Evolutionary conservation across 2,329 filamentous ascomycete genomes (phyloP).

Genomic region (Fusarium sp.): DNA sequence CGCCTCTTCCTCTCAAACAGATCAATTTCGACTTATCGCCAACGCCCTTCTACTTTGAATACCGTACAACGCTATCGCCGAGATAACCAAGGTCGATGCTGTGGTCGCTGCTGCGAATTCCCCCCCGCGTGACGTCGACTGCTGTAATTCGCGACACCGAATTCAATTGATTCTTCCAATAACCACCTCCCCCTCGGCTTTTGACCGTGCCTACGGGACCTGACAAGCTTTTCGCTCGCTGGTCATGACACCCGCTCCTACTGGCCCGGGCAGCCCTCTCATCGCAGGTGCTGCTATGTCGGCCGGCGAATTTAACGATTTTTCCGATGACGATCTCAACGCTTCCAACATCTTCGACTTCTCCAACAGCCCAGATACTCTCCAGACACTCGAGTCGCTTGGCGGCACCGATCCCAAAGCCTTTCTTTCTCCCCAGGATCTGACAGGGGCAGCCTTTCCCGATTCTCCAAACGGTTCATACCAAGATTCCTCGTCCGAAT

Average conservation of each 20-base stretch:
- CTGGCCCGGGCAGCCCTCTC: conserved; percentile 56
- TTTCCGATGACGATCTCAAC: conserved; percentile 56
- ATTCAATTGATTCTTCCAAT: conserved; percentile 36
- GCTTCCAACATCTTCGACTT: conserved; percentile 55
- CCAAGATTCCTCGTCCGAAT: conserved; percentile 68
- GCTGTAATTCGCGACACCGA: conserved; percentile 44
- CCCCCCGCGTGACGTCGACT: conserved; percentile 45
- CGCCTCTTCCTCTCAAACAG: conserved; percentile 21
- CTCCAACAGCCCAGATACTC: conserved; percentile 56
- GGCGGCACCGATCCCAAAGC: conserved; percentile 51
- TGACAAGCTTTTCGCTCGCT: conserved; percentile 40
- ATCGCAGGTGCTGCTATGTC: conserved; percentile 57
- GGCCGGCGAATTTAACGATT: conserved; percentile 57
- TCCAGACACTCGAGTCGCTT: conserved; percentile 54
- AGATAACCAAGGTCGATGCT: conserved; percentile 37
- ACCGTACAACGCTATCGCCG: conserved; percentile 12
- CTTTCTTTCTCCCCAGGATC: conserved; percentile 54
- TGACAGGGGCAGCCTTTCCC: conserved; percentile 58
- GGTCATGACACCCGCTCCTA: conserved; percentile 56
- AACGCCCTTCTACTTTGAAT: background rate
- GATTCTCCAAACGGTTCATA: conserved; percentile 61
- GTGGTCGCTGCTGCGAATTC: conserved; percentile 28
- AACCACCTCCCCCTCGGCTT: conserved; percentile 24
- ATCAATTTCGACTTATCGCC: conserved; percentile 19
- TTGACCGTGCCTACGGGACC: conserved; percentile 37